Percentiles rank a stretch among this genome's conserved stretches.
Conservation (phyloP, 495 filamentous ascomycete species). For the Neurospora africana region DNA sequence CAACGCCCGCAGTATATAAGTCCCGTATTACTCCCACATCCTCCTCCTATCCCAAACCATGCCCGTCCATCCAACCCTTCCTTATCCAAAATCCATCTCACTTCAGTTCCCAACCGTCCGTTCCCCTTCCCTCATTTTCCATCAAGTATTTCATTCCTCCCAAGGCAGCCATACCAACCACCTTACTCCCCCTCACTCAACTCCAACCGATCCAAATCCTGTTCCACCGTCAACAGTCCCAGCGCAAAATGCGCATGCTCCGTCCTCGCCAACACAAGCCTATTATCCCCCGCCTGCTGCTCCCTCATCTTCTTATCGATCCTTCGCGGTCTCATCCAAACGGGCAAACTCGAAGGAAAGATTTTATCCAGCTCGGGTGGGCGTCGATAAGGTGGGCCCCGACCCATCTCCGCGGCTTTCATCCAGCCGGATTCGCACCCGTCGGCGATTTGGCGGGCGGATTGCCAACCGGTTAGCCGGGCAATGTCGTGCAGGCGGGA, state of each 20-base stretch:
- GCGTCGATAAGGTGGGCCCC: slow-evolving; percentile 61
- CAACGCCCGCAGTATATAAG: not conserved
- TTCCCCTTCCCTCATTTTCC: slow-evolving; percentile 4
- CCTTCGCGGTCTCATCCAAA: slow-evolving; percentile 31
- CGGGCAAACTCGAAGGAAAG: slow-evolving; percentile 16
- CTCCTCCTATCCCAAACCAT: no score
- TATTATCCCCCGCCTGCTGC: slow-evolving; percentile 19
- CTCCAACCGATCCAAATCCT: slow-evolving; percentile 40
- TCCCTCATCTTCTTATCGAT: slow-evolving; percentile 34
- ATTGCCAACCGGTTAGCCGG: slow-evolving; percentile 78
- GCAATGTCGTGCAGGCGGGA: slow-evolving; percentile 62
- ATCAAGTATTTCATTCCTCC: no score
- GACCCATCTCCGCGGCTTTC: slow-evolving; percentile 55
- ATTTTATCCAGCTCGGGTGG: slow-evolving; percentile 29
- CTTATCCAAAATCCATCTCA: not conserved
- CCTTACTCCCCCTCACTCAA: slow-evolving; percentile 16
- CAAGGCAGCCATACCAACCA: no score
- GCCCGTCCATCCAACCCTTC: not conserved
- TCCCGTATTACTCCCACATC: not conserved
- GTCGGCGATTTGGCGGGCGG: slow-evolving; percentile 62
- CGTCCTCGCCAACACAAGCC: slow-evolving; percentile 34
- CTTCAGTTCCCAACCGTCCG: not conserved
- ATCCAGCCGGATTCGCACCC: slow-evolving; percentile 82
- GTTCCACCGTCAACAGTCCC: slow-evolving; percentile 40
- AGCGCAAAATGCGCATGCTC: slow-evolving; percentile 44